These are phyloP conservation scores for Nematodospora anomalae DNA, from an alignment of 1,139 yeast genomes.

Conservation along the genomic window DNA sequence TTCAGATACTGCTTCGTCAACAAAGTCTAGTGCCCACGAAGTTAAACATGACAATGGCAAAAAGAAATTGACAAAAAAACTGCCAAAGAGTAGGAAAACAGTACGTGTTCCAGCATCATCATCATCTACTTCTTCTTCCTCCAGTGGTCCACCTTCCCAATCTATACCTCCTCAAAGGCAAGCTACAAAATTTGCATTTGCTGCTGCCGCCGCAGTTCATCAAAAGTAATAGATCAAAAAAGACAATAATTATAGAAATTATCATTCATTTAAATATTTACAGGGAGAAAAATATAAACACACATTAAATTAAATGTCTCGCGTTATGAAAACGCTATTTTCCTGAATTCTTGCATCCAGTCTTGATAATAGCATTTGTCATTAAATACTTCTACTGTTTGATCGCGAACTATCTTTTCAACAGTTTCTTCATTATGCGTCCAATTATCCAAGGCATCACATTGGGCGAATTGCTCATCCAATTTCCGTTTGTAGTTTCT, in stretches of 20 bases:
- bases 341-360: slow-evolving; percentile 29
- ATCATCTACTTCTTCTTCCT: slow-evolving; percentile 12
- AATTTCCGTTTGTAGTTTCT: slow-evolving; percentile 24
- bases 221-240: slow-evolving; percentile 15
- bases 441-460: slow-evolving; percentile 40
- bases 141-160: slow-evolving; percentile 8
- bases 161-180: slow-evolving; percentile 14
- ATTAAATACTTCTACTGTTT: slow-evolving; percentile 33
- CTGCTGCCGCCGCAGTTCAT: slow-evolving; percentile 51
- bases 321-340: slow-evolving; percentile 1
- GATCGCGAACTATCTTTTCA: slow-evolving; percentile 36
- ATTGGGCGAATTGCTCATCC: slow-evolving; percentile 23
- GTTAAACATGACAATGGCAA: slow-evolving; percentile 2
- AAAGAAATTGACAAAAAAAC: slow-evolving; percentile 9
- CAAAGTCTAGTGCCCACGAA: slow-evolving; percentile 4
- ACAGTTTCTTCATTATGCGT: slow-evolving; percentile 34
- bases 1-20: slow-evolving; percentile 1
- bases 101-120: slow-evolving; percentile 9
- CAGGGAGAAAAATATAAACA: slow-evolving; percentile 1
- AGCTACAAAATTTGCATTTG: slow-evolving; percentile 41
- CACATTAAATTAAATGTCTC: not conserved
- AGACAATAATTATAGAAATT: not conserved
- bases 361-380: slow-evolving; percentile 39
- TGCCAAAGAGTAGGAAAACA: slow-evolving; percentile 6
- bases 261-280: not conserved